Evolutionary conservation across 2,329 filamentous ascomycete species (phyloP).

Genomic region (Lecanicillium sp.): DNA sequence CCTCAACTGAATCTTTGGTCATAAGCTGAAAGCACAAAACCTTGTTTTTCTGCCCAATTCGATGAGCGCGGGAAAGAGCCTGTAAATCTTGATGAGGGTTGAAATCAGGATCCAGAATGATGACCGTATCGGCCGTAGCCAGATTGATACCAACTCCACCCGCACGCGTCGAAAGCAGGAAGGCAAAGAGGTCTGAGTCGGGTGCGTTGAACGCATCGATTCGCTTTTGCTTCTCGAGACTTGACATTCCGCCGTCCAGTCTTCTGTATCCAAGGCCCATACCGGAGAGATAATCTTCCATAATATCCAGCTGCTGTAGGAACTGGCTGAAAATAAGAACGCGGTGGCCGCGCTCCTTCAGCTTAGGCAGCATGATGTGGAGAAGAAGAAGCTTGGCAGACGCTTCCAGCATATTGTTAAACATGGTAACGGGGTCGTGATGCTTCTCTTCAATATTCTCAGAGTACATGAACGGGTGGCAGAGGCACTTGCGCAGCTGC

Average conservation of each 20-base stretch:
- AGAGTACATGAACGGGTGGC: constrained; percentile 94
- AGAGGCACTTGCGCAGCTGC: constrained; percentile 89
- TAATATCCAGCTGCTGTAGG: constrained; percentile 75
- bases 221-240: constrained; percentile 83
- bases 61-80: constrained; percentile 86
- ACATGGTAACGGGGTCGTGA: constrained; percentile 53
- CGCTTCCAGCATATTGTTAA: constrained; percentile 83
- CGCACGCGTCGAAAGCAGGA: constrained; percentile 86
- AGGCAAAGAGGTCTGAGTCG: constrained; percentile 76
- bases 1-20: constrained; percentile 82
- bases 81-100: constrained; percentile 98
- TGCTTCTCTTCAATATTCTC: constrained; percentile 79
- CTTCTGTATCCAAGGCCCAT: constrained; percentile 69
- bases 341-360: constrained; percentile 78
- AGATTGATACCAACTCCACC: constrained; percentile 97
- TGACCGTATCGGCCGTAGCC: constrained; percentile 93
- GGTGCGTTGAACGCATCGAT: constrained; percentile 93
- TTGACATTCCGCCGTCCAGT: constrained; percentile 76
- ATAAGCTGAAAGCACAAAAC: constrained; percentile 94
- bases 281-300: constrained; percentile 84
- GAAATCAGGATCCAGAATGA: constrained; percentile 94
- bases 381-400: constrained; percentile 83
- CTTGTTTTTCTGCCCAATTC: constrained; percentile 93
- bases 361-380: constrained; percentile 78
- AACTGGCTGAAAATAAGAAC: constrained; percentile 97